These are phyloP conservation scores for Entomortierella parvispora DNA, from an alignment of 192 early-diverging fungal species.

Conservation along the genomic window DNA sequence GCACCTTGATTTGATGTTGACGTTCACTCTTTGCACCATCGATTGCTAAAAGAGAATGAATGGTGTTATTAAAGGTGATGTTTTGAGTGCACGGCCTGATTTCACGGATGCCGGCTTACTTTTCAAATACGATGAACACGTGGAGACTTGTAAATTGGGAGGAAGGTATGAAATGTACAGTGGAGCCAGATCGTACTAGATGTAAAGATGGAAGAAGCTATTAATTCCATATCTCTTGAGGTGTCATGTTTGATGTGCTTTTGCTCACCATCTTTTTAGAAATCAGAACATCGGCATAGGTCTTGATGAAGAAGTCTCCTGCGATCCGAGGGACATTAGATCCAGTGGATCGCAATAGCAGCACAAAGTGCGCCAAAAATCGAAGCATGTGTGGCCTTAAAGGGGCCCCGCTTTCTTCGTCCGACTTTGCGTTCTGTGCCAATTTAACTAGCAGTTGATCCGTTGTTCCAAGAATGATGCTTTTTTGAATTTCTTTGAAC, in stretches of 20 bases:
- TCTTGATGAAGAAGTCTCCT: constrained; percentile 61
- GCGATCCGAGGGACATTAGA: constrained; percentile 53
- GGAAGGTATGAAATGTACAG: constrained; percentile 44
- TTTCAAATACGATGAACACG: constrained; percentile 36
- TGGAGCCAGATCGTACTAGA: constrained; percentile 41
- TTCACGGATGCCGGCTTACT: constrained; percentile 14
- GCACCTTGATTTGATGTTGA: constrained; percentile 9
- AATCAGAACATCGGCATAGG: constrained; percentile 60
- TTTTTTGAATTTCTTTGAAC: constrained; percentile 35
- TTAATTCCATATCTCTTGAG: no score
- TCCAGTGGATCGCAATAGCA: constrained; percentile 70
- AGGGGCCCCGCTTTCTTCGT: constrained; percentile 16
- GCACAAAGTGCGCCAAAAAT: constrained; percentile 73
- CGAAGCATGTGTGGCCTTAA: constrained; percentile 68
- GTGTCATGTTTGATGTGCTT: not conserved
- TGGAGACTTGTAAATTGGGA: constrained; percentile 22
- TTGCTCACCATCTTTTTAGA: constrained; percentile 29
- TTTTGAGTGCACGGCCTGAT: no score
- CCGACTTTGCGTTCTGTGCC: constrained; percentile 22
- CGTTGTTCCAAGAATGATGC: constrained; percentile 45
- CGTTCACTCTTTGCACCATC: constrained; percentile 22
- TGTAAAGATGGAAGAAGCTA: not conserved
- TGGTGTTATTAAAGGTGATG: no score
- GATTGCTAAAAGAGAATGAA: constrained; percentile 10
- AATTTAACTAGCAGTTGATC: constrained; percentile 29